Evolutionary conservation across 2,329 filamentous ascomycete genomes (phyloP), one percentile per base, ranked within the genome.

Genomic region (Harringtonia aguacate): DNA sequence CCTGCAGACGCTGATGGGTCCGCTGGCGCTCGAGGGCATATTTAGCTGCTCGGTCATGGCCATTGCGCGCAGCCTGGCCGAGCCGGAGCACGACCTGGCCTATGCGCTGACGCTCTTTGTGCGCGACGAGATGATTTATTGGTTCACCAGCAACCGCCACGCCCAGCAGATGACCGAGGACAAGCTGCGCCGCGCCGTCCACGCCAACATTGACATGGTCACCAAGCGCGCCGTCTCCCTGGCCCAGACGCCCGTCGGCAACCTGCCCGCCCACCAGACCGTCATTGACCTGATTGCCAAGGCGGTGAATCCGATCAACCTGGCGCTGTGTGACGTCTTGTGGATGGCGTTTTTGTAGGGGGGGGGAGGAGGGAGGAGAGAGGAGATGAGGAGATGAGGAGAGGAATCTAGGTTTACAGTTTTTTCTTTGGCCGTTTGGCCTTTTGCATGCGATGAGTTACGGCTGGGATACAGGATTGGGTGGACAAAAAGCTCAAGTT

Each of bases 41-140:
- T 98, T 94, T 63, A 84, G 85, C n/a, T 86, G 85, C 55, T 83
- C 87, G 1, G 76, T 99, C 55, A 95, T 98, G 89, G 88, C 89
- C 2, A 95, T 98, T 57, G 90, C 90, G 8, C 80, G 92, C 38
- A 95, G 87, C 64, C 73, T 98, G 48, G 94, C 89, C 13, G 89
- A 97, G 58, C 86, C 89, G 22, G 79, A 85, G 58, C 76, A 79
- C 56, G 89, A 97, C 62, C 76, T 98, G n/a, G 92, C 95, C 60
- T 89, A 95, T 62, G 87, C 94, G 48, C 75, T 99, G 40, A 86
- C 83, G 45, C 77, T 99, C 47, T 97, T 97, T 61, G 92, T 99
- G 50, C 80, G 92, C 8, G 92, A 99, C 57, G 92, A 99, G 65
- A 94, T 98, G 76, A 89, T 90, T 52, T 94, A 89, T 66, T 98